Conservation (phyloP, 768 basidiomycete species). For the Amanita molliuscula region DNA sequence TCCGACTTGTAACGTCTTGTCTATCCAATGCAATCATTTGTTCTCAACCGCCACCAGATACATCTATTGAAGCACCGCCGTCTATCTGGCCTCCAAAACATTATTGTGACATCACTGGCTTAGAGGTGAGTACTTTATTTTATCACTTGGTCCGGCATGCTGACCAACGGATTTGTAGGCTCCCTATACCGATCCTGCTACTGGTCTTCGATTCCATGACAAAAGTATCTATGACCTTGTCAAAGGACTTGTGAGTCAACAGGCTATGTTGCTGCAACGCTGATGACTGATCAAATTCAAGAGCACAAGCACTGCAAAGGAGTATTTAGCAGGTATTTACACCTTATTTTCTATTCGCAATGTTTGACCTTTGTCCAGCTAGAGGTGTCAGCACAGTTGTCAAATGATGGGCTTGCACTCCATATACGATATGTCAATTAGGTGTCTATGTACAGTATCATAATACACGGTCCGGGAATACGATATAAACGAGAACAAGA, state of each 20-base stretch:
- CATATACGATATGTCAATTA: background rate
- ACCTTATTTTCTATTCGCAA: background rate
- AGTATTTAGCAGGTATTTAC: constrained; percentile 54
- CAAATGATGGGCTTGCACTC: constrained; percentile 15
- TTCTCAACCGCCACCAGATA: constrained; percentile 33
- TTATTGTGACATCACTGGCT: constrained; percentile 81
- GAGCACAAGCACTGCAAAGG: constrained; percentile 65
- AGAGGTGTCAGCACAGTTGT: constrained; percentile 29
- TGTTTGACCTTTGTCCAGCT: constrained; percentile 15
- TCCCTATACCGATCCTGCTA: constrained; percentile 76
- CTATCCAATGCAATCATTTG: background rate
- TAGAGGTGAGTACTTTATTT: constrained; percentile 40
- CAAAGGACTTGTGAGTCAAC: constrained; percentile 49
- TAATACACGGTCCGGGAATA: background rate
- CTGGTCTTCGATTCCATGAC: constrained; percentile 73
- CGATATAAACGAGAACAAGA: background rate
- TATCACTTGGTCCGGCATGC: background rate
- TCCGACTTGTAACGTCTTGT: constrained; percentile 51
- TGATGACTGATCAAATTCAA: constrained; percentile 15
- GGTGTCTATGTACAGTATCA: background rate
- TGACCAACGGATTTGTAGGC: constrained; percentile 31
- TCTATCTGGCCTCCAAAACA: constrained; percentile 67
- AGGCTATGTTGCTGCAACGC: background rate
- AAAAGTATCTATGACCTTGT: constrained; percentile 81
- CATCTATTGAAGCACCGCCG: constrained; percentile 78